Evolutionary conservation across 208 protist species (phyloP), one percentile per base, ranked within the genome.

Genomic region (Porcisia deanei): DNA sequence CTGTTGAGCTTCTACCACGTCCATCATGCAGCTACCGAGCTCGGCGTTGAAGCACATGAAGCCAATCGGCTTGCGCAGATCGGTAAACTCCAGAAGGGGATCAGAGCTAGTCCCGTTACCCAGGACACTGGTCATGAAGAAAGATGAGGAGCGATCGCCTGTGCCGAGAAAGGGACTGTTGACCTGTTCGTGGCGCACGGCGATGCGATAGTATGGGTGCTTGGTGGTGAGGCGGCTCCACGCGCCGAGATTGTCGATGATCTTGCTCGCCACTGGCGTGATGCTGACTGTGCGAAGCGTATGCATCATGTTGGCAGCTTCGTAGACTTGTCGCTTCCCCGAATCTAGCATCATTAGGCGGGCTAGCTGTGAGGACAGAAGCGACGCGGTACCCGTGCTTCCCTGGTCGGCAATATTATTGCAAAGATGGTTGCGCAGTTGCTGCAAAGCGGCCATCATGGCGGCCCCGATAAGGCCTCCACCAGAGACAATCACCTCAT

Each of bases 181-280:
- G 20, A 76, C 85, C 65, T 93, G 82, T 76, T 96, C 92, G 78
- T 96, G 92, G 8, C 92, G 92, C 60, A 96, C 74, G 3, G 92
- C 88, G 34, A 96, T 94, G 61, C 92, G 90, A 77, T 96, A 96
- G 82, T 94, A 96, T 7, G 90, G 79, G 73, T 96, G 92, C 79
- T 94, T 94, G 60, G 90, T 96, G 43, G 80, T 84, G 47, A 96
- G 80, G 25, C 76, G 76, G 22, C 70, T 54, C 92, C 92, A 96
- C 39, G 80, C 88, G 22, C 83, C 85, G 34, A 96, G 81, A 75
- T 88, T 94, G 74, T 96, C 92, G 25, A 96, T 57, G 45, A 96
- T 89, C 61, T 88, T 91, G 82, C 90, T 94, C 0, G 89, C 90
- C 9, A 96, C 92, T 0, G 92, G 92, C 3, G 92, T 96, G 41